These are phyloP conservation scores for Amanita pseudoporphyria DNA, from an alignment of 768 basidiomycete genomes.

Conservation along the genomic window DNA sequence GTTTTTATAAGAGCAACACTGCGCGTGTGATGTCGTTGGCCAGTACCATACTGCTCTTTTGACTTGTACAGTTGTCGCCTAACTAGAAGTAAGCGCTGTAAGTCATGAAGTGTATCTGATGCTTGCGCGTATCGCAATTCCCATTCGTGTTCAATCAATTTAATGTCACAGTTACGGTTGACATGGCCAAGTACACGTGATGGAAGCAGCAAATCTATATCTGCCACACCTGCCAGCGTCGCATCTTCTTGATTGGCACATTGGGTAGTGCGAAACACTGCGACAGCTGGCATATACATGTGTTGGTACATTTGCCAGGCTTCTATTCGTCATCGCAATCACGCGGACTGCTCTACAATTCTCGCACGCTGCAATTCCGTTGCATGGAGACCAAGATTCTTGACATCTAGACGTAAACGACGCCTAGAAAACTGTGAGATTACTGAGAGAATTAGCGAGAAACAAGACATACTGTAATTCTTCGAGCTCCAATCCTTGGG, in stretches of 20 bases:
- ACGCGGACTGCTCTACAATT: conserved; percentile 16
- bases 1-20: conserved; percentile 12
- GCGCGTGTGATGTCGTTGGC: conserved; percentile 17
- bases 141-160: conserved; percentile 17
- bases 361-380: conserved; percentile 21
- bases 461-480: conserved; percentile 20
- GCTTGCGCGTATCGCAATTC: conserved; percentile 20
- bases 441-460: background rate
- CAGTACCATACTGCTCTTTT: conserved; percentile 18
- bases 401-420: conserved; percentile 9
- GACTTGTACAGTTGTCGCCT: conserved; percentile 19
- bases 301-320: conserved; percentile 19
- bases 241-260: background rate
- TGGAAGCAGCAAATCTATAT: conserved; percentile 15
- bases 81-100: conserved; percentile 20
- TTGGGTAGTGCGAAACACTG: background rate
- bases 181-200: conserved; percentile 6
- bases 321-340: conserved; percentile 16
- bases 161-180: background rate
- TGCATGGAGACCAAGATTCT: conserved; percentile 13
- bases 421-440: conserved; percentile 9
- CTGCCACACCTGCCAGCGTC: background rate
- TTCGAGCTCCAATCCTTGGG: conserved; percentile 22
- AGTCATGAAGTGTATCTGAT: conserved; percentile 16
- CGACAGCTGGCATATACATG: conserved; percentile 19